Percentiles rank a stretch among this genome's conserved stretches.
Conservation (phyloP, 768 basidiomycete species). For the Boletus tomentosulus region DNA sequence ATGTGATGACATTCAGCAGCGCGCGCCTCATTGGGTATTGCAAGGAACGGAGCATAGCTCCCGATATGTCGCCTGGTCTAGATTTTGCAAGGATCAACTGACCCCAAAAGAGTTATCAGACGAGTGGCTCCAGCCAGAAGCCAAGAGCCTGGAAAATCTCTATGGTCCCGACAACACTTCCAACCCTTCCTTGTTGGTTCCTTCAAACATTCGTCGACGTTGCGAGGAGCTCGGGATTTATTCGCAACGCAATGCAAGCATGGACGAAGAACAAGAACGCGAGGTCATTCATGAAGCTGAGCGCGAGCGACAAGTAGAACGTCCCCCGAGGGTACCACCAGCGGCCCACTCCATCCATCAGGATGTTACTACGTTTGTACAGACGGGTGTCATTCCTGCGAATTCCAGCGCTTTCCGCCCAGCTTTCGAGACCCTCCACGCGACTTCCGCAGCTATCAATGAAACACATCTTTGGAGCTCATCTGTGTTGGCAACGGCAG, state of each 20-base stretch:
- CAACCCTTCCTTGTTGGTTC: slow-evolving; percentile 20
- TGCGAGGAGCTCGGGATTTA: neutral
- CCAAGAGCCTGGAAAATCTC: slow-evolving; percentile 34
- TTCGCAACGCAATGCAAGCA: neutral
- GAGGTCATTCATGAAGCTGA: neutral
- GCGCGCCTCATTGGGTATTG: no score
- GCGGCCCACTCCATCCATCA: slow-evolving; percentile 7
- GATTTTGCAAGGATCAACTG: slow-evolving; percentile 8
- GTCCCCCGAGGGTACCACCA: slow-evolving; percentile 28
- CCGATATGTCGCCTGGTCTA: slow-evolving; percentile 21
- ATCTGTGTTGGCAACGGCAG: slow-evolving; percentile 10
- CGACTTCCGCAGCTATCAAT: slow-evolving; percentile 2
- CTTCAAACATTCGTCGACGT: neutral
- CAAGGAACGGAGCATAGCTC: neutral
- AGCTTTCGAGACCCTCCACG: slow-evolving; percentile 9
- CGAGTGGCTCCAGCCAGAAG: slow-evolving; percentile 40
- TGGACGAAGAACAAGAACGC: neutral
- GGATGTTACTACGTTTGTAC: slow-evolving; percentile 7
- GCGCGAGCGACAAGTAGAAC: neutral
- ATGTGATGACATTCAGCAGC: slow-evolving; percentile 24
- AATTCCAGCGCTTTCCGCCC: slow-evolving; percentile 16
- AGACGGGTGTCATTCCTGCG: slow-evolving; percentile 21
- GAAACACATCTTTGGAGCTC: slow-evolving; percentile 20
- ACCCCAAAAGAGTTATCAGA: neutral
- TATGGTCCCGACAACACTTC: slow-evolving; percentile 18